These are phyloP conservation scores for Lactarius akahatsu DNA, from an alignment of 768 basidiomycete genomes.

Conservation along the genomic window DNA sequence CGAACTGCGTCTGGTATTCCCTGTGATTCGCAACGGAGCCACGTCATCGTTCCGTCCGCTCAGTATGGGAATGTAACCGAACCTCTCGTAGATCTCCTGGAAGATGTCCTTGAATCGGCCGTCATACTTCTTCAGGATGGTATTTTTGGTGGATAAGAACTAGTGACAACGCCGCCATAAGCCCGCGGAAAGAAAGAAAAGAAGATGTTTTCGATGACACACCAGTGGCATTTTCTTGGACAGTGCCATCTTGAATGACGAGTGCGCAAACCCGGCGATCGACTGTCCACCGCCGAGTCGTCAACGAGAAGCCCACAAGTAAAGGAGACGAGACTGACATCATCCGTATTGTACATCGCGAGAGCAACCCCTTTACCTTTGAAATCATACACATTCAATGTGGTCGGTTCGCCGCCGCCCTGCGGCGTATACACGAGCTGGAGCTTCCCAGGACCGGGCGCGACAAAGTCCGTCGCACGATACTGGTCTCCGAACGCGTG, in stretches of 20 bases:
- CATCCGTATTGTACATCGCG: slow-evolving; percentile 98
- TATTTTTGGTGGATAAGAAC: slow-evolving; percentile 99
- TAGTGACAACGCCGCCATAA: slow-evolving; percentile 32
- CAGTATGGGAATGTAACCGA: slow-evolving; percentile 29
- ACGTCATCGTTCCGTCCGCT: not conserved
- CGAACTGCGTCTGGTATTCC: slow-evolving; percentile 69
- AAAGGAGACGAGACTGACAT: slow-evolving; percentile 45
- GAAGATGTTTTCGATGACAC: no score
- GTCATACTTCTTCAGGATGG: slow-evolving; percentile 96
- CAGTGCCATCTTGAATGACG: slow-evolving; percentile 96
- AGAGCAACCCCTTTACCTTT: slow-evolving; percentile 90
- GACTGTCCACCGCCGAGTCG: slow-evolving; percentile 49
- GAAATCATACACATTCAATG: slow-evolving; percentile 90
- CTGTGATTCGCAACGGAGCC: slow-evolving; percentile 34
- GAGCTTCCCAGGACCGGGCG: slow-evolving; percentile 89
- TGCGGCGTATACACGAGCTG: slow-evolving; percentile 87
- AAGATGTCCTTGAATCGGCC: slow-evolving; percentile 99
- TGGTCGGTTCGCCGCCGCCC: slow-evolving; percentile 64
- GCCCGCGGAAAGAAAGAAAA: not conserved
- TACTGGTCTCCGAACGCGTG: slow-evolving; percentile 99
- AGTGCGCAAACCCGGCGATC: slow-evolving; percentile 93
- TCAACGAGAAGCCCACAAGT: not conserved
- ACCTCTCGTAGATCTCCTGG: slow-evolving; percentile 89
- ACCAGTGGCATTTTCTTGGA: slow-evolving; percentile 75
- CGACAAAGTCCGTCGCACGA: slow-evolving; percentile 90